Conservation (phyloP, 73 alveolate species). For the Breviolum minutum region DNA sequence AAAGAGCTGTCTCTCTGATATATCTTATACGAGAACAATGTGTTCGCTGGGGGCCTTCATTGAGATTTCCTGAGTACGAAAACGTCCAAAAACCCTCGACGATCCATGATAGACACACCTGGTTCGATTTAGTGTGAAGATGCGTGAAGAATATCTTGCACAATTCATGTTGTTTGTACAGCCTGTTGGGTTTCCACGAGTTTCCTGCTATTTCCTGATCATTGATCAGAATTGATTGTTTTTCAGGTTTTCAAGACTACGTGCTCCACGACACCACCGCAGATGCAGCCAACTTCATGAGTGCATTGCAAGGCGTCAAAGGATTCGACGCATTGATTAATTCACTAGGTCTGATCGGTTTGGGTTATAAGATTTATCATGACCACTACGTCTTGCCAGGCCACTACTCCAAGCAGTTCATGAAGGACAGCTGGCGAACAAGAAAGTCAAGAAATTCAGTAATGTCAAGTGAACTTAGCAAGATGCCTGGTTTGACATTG, state of each 20-base stretch:
- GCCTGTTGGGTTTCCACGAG: neutral
- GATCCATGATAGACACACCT: neutral
- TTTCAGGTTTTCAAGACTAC: slow-evolving; percentile 17
- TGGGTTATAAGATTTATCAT: no score
- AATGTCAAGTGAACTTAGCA: neutral
- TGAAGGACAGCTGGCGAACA: neutral
- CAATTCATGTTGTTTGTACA: neutral
- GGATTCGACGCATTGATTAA: no score
- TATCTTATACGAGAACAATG: neutral
- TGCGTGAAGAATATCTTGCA: neutral
- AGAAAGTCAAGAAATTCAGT: neutral
- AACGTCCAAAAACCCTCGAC: neutral
- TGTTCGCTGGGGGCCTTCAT: neutral
- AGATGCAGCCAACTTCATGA: slow-evolving; percentile 52
- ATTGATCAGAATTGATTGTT: neutral
- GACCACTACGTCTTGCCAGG: neutral
- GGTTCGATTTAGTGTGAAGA: neutral
- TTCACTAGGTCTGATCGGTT: no score
- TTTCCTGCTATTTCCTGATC: neutral
- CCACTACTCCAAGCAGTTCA: slow-evolving; percentile 57
- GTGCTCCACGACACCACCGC: slow-evolving; percentile 44
- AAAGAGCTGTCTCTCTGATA: no score
- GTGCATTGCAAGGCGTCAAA: slow-evolving; percentile 13
- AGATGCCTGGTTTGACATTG: no score
- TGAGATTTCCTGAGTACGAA: neutral